Percentiles rank a stretch among this genome's conserved stretches.
Conservation (phyloP, 225 moss, liverwort and hornwort genomes). For the Physcomitrellopsis africana region DNA sequence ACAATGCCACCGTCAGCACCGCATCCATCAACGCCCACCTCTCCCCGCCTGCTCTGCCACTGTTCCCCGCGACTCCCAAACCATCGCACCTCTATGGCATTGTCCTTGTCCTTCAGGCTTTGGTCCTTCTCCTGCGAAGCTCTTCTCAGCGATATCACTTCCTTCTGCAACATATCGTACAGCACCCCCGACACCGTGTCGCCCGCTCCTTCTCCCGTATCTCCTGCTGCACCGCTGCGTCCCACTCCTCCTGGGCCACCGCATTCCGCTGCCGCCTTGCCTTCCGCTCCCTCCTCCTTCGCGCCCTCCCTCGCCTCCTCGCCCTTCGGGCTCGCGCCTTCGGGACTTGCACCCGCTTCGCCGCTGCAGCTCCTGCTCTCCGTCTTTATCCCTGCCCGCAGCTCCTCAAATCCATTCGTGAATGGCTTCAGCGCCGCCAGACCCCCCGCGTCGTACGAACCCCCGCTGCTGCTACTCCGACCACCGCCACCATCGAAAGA, state of each 20-base stretch:
- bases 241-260: neutral
- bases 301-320: neutral
- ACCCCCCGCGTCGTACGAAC: slow-evolving; percentile 25
- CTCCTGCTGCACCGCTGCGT: neutral
- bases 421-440: slow-evolving; percentile 14
- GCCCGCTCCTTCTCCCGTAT: slow-evolving; percentile 16
- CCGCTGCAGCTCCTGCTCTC: neutral
- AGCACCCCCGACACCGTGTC: slow-evolving; percentile 38
- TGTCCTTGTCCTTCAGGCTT: slow-evolving; percentile 39
- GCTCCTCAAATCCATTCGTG: slow-evolving; percentile 31
- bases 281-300: neutral
- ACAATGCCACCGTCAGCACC: neutral
- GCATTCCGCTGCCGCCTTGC: neutral
- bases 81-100: slow-evolving; percentile 34
- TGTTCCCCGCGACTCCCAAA: neutral
- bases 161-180: slow-evolving; percentile 46
- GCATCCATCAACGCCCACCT: too few relatives aligned
- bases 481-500: slow-evolving; percentile 24
- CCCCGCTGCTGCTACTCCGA: neutral
- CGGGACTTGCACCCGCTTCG: slow-evolving; percentile 5
- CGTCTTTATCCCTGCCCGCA: slow-evolving; percentile 14
- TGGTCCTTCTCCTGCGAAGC: slow-evolving; percentile 38
- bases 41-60: neutral
- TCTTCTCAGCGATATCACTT: slow-evolving; percentile 32
- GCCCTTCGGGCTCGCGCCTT: neutral